Base-by-base conservation (phyloP, 2,329 filamentous ascomycete genomes). In the Nakataea oryzae region DNA sequence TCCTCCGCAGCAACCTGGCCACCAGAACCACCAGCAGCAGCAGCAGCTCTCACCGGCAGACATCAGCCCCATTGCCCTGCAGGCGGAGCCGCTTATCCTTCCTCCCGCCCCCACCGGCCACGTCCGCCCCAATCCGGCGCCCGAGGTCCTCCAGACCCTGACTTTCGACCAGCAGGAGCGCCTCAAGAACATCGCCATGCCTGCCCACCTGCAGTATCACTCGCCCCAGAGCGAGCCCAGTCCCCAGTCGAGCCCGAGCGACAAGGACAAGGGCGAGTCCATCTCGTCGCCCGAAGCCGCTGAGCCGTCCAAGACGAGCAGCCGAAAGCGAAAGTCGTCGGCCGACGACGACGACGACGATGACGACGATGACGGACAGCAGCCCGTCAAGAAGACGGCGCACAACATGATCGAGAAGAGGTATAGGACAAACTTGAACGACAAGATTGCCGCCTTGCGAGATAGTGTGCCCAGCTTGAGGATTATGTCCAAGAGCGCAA, bases 371-470 rank as follows among this genome's bases (percentile, higher is more conserved):
- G 82, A 81, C 67, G 83, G 79, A 68, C 86, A 81, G 34, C 78
- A 80, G 27, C 78, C 78, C 30, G 70, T 79, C 63, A 97, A 96
- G 81, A 97, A 97, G 81, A 96, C 93, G 34, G 92, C 93, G 2
- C 93, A 97, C 76, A 97, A 97, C 74, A 95, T 97, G 82, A 97
- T 97, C 65, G 93, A 97, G 77, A 97, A 97, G 81, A 82, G 93
- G 67, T 97, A 97, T 74, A 87, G 93, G 69, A 96, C 91, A 61
- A 97, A 97, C 70, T 81, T 97, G 63, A 97, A 97, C 71, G 93
- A 97, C 72, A 97, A 97, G 78, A 97, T 97, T 69, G 89, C 92
- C 57, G 92, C 93, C 63, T 78, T 97, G 65, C 84, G 93, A 68
- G 92, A 97, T 73, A 96, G 91, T 70, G 92, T 97, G 17, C 93